Evolutionary conservation across 805 yeast genomes (phyloP).

Genomic region (Lipomyces anomalus): DNA sequence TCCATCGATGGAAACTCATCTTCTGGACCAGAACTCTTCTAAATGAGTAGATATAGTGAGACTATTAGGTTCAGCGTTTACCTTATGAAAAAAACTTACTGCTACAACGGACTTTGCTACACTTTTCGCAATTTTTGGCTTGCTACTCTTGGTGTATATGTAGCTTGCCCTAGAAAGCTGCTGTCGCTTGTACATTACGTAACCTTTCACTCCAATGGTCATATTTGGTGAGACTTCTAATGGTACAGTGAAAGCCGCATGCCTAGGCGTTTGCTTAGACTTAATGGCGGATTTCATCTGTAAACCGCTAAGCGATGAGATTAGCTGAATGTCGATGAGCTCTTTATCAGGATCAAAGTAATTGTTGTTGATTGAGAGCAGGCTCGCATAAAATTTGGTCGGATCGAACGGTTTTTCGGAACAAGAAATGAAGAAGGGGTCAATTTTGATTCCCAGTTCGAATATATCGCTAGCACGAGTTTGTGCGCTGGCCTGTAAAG

Average conservation of each 20-base stretch:
- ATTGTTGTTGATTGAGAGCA: neutral
- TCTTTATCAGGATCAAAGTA: slow-evolving; percentile 30
- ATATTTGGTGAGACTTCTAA: slow-evolving; percentile 47
- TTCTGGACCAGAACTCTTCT: neutral
- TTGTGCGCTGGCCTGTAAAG: slow-evolving; percentile 44
- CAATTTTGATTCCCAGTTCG: slow-evolving; percentile 47
- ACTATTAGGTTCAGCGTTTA: too few relatives aligned
- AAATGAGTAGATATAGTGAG: too few relatives aligned
- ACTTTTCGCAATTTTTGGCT: slow-evolving; percentile 47
- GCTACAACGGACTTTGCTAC: slow-evolving; percentile 5
- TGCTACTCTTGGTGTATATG: slow-evolving; percentile 51
- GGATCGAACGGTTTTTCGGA: slow-evolving; percentile 39
- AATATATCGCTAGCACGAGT: slow-evolving; percentile 56
- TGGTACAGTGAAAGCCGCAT: slow-evolving; percentile 50
- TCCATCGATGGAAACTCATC: slow-evolving; percentile 3
- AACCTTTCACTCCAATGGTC: slow-evolving; percentile 66
- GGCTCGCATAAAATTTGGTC: slow-evolving; percentile 40
- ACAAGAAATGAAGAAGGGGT: slow-evolving; percentile 56
- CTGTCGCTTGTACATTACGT: slow-evolving; percentile 54
- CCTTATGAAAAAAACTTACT: too few relatives aligned
- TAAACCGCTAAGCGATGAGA: slow-evolving; percentile 18
- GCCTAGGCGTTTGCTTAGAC: slow-evolving; percentile 53
- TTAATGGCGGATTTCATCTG: slow-evolving; percentile 41
- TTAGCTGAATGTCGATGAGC: slow-evolving; percentile 28
- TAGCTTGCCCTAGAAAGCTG: slow-evolving; percentile 44